Conservation (phyloP, 208 protist species). For the Trypanosoma avium region DNA sequence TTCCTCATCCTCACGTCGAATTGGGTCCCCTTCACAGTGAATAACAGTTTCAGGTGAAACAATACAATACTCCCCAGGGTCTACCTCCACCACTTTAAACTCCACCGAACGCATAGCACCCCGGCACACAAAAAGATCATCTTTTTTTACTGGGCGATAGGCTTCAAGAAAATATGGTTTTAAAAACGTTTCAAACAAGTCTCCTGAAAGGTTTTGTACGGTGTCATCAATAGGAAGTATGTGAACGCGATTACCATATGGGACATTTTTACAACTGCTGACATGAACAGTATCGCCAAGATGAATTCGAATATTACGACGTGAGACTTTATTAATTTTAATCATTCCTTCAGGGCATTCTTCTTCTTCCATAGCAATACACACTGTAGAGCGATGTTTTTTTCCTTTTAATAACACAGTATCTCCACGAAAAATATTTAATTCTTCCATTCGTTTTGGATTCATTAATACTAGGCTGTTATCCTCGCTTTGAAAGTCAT, state of each 20-base stretch:
- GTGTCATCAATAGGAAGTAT: slow-evolving; percentile 99
- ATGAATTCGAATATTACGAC: slow-evolving; percentile 98
- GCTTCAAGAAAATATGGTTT: slow-evolving; percentile 99
- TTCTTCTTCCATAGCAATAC: slow-evolving; percentile 96
- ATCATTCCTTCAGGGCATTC: slow-evolving; percentile 95
- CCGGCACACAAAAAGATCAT: slow-evolving; percentile 97
- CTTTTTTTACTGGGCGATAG: slow-evolving; percentile 99
- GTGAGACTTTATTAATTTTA: slow-evolving; percentile 98
- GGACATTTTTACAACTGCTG: slow-evolving; percentile 95
- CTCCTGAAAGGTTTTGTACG: slow-evolving; percentile 98
- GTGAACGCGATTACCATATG: slow-evolving; percentile 98
- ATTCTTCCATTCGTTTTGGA: slow-evolving; percentile 95
- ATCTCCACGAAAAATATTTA: slow-evolving; percentile 99
- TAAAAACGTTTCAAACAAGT: slow-evolving; percentile 99
- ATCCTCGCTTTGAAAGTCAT: slow-evolving; percentile 97
- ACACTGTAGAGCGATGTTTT: slow-evolving; percentile 96
- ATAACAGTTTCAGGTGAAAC: slow-evolving; percentile 99
- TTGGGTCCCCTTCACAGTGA: slow-evolving; percentile 99
- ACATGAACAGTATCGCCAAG: slow-evolving; percentile 98
- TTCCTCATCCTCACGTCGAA: slow-evolving; percentile 99
- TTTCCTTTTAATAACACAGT: slow-evolving; percentile 99
- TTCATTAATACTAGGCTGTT: slow-evolving; percentile 97
- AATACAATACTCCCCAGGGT: slow-evolving; percentile 98
- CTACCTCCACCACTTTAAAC: slow-evolving; percentile 99
- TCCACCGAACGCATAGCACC: slow-evolving; percentile 99